Base-by-base conservation (phyloP, 306 rosid genomes). In the Cercis canadensis region DNA sequence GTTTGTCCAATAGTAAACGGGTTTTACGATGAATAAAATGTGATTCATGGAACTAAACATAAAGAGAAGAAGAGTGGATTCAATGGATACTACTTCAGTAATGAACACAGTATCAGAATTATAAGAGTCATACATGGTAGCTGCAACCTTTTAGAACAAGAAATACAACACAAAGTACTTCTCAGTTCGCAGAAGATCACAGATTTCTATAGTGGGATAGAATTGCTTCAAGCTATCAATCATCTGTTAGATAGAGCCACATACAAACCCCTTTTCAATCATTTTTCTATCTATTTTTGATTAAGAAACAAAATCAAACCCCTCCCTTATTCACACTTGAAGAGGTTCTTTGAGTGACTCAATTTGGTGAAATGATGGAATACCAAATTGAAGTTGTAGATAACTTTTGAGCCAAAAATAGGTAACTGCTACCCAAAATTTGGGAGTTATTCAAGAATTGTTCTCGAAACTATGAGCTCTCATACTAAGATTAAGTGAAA, bases 1-100 rank as follows among this genome's bases (percentile, higher is more conserved):
- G 7, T 62, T 60, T 50, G 21, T 11, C 56, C 12, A 50, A 34
- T 15, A 37, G 62, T 24, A 75, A 63, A 75, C 53, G 5, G 5
- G 10, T 47, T 36, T 57, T 40, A 5, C 43, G 3, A 37, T 6
- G 10, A 2, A 0, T 5, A 37, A 37, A 37, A 37, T 8, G 10
- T 37, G 4, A 5, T 37, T 2, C 0, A 37, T 24, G 29, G 29
- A 24, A 1, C 29, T 24, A 24, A 24, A 24, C 29, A 1, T 24
- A 24, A 24, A n/a, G n/a, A n/a, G 2, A 24, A 24, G 29, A 65
- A 58, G 33, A 14, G 51, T 14, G 13, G 29, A 36, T 32, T 50
- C 14, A 24, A 8, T 7, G 58, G 17, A 67, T 72, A 5, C 21
- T 34, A 43, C 18, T 59, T 5, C 44, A 37, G 34, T 29, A 57